Evolutionary conservation across 1,284 basidiomycete genomes (phyloP), one percentile per base, ranked within the genome.

Genomic region (Malassezia arunalokei): DNA sequence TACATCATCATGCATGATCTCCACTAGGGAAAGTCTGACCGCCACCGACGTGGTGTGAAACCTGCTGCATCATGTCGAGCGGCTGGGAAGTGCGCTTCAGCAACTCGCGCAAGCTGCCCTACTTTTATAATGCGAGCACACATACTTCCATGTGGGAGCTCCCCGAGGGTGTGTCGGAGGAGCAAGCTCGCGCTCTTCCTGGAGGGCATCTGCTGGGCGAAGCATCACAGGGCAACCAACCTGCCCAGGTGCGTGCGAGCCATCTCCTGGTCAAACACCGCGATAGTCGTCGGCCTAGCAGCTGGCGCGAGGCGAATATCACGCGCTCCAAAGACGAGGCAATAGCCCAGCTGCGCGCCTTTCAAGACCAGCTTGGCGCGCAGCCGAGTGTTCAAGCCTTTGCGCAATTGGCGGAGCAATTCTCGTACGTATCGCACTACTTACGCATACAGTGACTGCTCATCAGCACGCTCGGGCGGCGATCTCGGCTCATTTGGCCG

Each of bases 181-280:
- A 66, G 38, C 55, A 65, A 24, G 61, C 67, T 20, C 54, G 57
- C 32, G 49, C 58, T 28, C 57, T 74, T 6, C 66, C 69, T 1
- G 72, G 72, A 17, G 63, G 66, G 8, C 43, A 66, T 17, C 51
- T 64, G n/a, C 62, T 69, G 17, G 46, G 53, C 14, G 56, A 46
- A n/a, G 51, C 51, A 9, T 49, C 44, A 14, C 41, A 15, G 33
- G 32, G 32, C 8, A 47, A 11, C 6, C 33, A 30, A 20, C 35
- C 40, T 87, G 64, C 76, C 7, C 80, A 87, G 74, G 87, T 95
- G 31, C 82, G 89, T 52, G 92, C 91, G 9, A 91, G 87, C 71
- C 94, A 99, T 77, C 77, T 99, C 58, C 77, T 99, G 49, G 83
- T 95, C 63, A 99, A 99, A 77, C 91, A 96, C 75, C 77, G 76